Percentiles rank a stretch among this genome's conserved stretches.
phyloP scores from a whole-genome alignment of 2,329 filamentous ascomycete species.

The Magnaporthales sp. region DNA sequence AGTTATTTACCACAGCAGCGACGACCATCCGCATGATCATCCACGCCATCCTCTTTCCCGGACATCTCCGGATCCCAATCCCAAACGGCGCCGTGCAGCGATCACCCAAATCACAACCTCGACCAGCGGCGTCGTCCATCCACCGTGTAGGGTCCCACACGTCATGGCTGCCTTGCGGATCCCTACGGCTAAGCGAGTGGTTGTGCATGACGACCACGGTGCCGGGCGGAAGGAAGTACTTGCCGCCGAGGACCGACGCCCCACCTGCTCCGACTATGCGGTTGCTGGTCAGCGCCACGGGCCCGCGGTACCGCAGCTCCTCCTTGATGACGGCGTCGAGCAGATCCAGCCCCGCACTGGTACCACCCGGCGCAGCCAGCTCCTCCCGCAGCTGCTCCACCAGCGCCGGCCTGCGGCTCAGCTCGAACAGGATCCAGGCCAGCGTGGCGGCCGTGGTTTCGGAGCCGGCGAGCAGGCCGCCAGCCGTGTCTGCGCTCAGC shows the following conservation, averaged over 20 bases:
- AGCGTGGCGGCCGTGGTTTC: slow-evolving; percentile 48
- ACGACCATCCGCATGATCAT: neutral
- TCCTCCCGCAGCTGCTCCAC: slow-evolving; percentile 28
- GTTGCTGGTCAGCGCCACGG: neutral
- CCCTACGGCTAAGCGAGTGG: neutral
- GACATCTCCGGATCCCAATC: neutral
- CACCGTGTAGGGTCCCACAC: neutral
- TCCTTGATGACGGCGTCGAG: slow-evolving; percentile 1
- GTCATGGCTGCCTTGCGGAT: neutral
- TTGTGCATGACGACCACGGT: neutral
- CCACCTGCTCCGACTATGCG: neutral
- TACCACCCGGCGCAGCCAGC: slow-evolving; percentile 10
- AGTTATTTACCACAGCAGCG: neutral
- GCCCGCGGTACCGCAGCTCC: neutral
- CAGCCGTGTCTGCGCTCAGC: neutral
- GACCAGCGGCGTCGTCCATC: neutral
- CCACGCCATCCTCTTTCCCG: neutral
- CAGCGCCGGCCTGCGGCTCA: slow-evolving; percentile 25
- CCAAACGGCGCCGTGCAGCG: neutral
- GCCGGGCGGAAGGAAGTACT: neutral
- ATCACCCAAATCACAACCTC: neutral
- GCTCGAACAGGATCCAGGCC: slow-evolving; percentile 28
- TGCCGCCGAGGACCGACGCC: neutral
- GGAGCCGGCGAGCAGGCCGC: slow-evolving; percentile 53
- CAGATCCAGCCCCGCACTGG: neutral